A percentile compares a stretch with the other conserved stretches of the same genome.
phyloP scores from a whole-genome alignment of 1,284 basidiomycete genomes.

The Apiotrichum siamense region DNA sequence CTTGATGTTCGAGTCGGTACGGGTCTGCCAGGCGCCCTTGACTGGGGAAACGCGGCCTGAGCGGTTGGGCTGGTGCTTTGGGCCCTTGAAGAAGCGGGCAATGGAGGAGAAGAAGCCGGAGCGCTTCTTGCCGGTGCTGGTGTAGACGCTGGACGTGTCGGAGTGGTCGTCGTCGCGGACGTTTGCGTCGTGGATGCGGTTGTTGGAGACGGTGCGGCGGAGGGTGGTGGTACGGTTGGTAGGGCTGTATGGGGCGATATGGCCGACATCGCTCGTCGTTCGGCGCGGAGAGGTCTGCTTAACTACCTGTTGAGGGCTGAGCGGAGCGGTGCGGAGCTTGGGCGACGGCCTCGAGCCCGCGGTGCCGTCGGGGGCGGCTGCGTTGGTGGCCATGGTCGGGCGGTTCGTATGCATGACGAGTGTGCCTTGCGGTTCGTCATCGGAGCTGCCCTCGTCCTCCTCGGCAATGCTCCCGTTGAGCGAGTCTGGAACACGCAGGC shows the following conservation, averaged over 20 bases:
- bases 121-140: slow-evolving; percentile 17
- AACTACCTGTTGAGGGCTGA: neutral
- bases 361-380: neutral
- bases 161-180: too few relatives aligned
- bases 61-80: slow-evolving; percentile 8
- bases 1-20: slow-evolving; percentile 43
- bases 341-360: neutral
- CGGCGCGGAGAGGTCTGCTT: slow-evolving; percentile 19
- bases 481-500: slow-evolving; percentile 25
- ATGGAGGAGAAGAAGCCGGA: slow-evolving; percentile 44
- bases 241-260: slow-evolving; percentile 5
- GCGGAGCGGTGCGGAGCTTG: neutral
- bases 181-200: slow-evolving; percentile 15
- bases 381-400: neutral
- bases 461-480: slow-evolving; percentile 44
- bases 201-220: slow-evolving; percentile 38
- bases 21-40: slow-evolving; percentile 36
- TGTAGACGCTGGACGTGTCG: slow-evolving; percentile 33
- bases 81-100: slow-evolving; percentile 38
- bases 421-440: slow-evolving; percentile 30
- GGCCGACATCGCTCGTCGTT: slow-evolving; percentile 39
- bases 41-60: slow-evolving; percentile 34
- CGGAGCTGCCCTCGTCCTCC: slow-evolving; percentile 43
- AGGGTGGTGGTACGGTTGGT: slow-evolving; percentile 12
- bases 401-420: slow-evolving; percentile 44